Base-by-base conservation (phyloP, 768 basidiomycete species). In the Ramaria sp. region DNA sequence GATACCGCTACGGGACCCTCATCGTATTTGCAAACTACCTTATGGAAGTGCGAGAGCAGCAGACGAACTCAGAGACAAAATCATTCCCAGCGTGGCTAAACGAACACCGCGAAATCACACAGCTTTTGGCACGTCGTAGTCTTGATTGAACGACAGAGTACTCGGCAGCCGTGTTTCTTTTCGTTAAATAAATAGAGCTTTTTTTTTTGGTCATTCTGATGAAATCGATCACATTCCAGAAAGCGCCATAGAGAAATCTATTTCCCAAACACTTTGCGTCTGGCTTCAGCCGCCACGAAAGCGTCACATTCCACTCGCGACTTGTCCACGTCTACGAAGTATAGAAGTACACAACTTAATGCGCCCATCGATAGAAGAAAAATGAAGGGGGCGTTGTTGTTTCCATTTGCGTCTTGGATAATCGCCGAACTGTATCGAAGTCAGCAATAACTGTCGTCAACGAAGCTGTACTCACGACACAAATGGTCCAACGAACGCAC, bases 11-110 rank as follows among this genome's bases (percentile, higher is more conserved):
- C 65, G 95, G 88, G 7, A 84, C 89, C 3, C 75, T 96, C 34
- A 95, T 98, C 63, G 91, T 91, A 4, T 90, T 99, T 59, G 88
- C 96, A 49, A 93, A 96, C 67, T 98, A 95, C 68, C 76, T 98
- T 62, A 83, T 98, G 53, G 92, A 95, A 69, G 68, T 66, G 60
- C 68, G 70, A 50, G 71, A 73, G 60, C 73, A 73, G 62, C 71
- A 72, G 33, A 72, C 61, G 11, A 60, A 72, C 50, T 67, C 66
- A 12, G 67, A 66, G 47, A 67, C 69, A 43, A 70, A 71, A 10
- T 80, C 83, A 2, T 95, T 96, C 72, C 83, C 88, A 2, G 77
- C 76, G 43, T 95, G 93, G 93, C 75, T 94, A 54, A 76, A 74
- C 51, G 84, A 87, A 65, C 90, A 82, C 65, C 75, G 91, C 51